phyloP scores from a whole-genome alignment of 1,284 basidiomycete species.

The Pyrrhoderma noxium region DNA sequence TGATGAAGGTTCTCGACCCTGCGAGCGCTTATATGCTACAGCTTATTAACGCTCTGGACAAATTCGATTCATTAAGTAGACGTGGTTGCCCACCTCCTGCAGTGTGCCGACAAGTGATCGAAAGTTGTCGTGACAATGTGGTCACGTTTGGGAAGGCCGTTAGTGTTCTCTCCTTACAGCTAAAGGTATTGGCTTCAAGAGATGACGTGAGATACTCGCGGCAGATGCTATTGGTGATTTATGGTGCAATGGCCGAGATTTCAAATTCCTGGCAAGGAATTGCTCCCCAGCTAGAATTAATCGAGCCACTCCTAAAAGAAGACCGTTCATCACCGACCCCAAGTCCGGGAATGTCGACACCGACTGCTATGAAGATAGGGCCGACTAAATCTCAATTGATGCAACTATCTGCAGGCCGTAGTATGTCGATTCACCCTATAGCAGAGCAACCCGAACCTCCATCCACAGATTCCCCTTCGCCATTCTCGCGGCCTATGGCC shows the following conservation, averaged over 20 bases:
- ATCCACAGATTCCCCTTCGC: conserved; percentile 6
- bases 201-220: conserved; percentile 87
- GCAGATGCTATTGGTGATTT: conserved; percentile 82
- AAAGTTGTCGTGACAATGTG: conserved; percentile 82
- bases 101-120: conserved; percentile 75
- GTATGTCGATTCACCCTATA: conserved; percentile 15
- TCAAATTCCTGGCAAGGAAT: conserved; percentile 81
- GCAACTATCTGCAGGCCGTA: conserved; percentile 9
- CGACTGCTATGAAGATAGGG: conserved; percentile 10
- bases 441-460: conserved; percentile 17
- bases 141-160: conserved; percentile 84
- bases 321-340: conserved; percentile 26
- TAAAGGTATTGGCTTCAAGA: conserved; percentile 66
- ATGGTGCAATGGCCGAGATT: conserved; percentile 87
- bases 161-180: conserved; percentile 74
- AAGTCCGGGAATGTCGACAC: conserved; percentile 7
- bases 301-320: conserved; percentile 58
- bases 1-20: conserved; percentile 80
- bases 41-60: conserved; percentile 85
- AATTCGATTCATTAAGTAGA: conserved; percentile 82
- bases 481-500: conserved; percentile 1
- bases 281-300: conserved; percentile 63
- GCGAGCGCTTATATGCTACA: conserved; percentile 78
- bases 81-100: conserved; percentile 61
- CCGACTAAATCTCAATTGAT: conserved; percentile 8